Evolutionary conservation across 768 basidiomycete species (phyloP), one percentile per base, ranked within the genome.

Genomic region (Rhizopogon vinicolor): DNA sequence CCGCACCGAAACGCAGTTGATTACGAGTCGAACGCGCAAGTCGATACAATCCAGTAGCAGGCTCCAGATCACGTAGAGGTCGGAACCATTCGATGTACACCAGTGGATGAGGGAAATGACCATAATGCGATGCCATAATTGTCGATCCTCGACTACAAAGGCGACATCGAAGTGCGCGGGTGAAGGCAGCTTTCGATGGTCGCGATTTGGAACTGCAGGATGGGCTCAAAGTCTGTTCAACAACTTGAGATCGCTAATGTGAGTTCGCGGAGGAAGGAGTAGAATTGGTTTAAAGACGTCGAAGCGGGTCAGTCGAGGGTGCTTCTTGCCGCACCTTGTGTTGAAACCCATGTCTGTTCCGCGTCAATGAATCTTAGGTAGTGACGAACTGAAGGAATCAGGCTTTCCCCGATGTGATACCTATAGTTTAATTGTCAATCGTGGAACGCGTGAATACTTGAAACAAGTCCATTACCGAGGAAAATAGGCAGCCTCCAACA

Each of bases 401-500:
- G 63, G 41, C 78, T 79, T 63, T 79, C 78, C 29, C 78, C 78
- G 13, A 79, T 68, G 58, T 79, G 78, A 56, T 79, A 79, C 52
- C 78, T 78, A 41, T 10, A 48, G 37, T 12, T 9, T 40, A 18
- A 33, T 41, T 25, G 25, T 48, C 12, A 41, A 39, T 16, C 3
- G n/a, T 22, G 2, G 22, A 22, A 46, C n/a, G 29, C 7, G 0
- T 29, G 10, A 16, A 49, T 13, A 33, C 5, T 41, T 16, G 35
- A 25, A 16, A n/a, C 19, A 29, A 37, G 18, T 18, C 3, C 29
- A 8, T 14, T 63, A 79, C 79, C 85, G 70, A 41, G 84, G 84
- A 60, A 84, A 85, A 44, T 78, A 73, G 19, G 74, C 72, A 14
- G 78, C 74, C 62, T 86, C 84, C n/a, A 85, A 65, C 49, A 85